Evolutionary conservation across 2,329 filamentous ascomycete genomes (phyloP), one percentile per base, ranked within the genome.

Genomic region (Lachnellula arida): DNA sequence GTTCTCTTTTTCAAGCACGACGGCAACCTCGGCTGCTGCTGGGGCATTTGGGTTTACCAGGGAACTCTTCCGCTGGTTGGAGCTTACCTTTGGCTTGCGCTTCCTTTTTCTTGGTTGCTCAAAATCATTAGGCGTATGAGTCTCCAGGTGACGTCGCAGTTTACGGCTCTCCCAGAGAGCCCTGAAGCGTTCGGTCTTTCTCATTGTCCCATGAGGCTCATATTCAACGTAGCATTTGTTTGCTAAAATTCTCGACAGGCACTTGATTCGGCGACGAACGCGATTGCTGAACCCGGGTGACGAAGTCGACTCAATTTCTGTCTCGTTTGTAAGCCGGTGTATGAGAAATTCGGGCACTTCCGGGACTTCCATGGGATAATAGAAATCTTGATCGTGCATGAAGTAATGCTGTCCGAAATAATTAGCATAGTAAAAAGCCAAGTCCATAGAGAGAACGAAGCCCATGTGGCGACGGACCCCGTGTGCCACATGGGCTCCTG

Each of bases 311-410:
- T 40, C 37, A 40, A 40, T 40, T 17, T 40, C 37, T 15, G 14
- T 40, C 2, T 17, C n/a, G 5, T 40, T 17, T 40, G 5, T 40
- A 17, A 40, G 37, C 5, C 37, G n/a, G 7, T 15, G 14, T 17
- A 17, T 40, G 8, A 17, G 4, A 15, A 15, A 6, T 40, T 40
- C 5, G 14, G 22, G 37, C 8, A 15, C 11, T 40, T 40, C 5
- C 11, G 22, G 25, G 37, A 44, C 14, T 15, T 23, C 46, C 46
- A 23, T 46, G 23, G 28, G 23, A 17, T 8, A 44, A 32, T 49
- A 54, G 35, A 49, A 44, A 7, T 46, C n/a, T 4, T 50, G 19
- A 7, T 49, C 40, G 19, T 49, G 46, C 46, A 54, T 54, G 25
- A 49, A 54, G 17, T 46, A 22, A 17, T 49, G 28, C 28, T 32